Base-by-base conservation (phyloP, 106 monocot genomes). In the Dendrobium officinale region DNA sequence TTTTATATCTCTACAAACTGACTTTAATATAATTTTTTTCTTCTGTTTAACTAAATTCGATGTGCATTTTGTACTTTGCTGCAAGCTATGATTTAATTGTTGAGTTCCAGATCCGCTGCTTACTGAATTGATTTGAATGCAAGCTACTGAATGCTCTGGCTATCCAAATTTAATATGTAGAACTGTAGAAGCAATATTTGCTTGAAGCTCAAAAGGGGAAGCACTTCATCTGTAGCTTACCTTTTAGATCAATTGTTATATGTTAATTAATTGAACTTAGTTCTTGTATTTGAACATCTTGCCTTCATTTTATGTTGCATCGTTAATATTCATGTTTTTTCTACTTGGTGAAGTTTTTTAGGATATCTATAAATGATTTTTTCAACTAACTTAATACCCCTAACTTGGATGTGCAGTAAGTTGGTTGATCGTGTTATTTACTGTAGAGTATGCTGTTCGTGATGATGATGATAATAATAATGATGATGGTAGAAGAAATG, bases 381-480 rank as follows among this genome's bases (percentile, higher is more conserved):
- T 64, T 64, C 64, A 24, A 70, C 1, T 26, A 68, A 15, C 29
- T 70, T 33, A 37, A 40, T 70, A 2, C 24, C 70, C 13, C 37
- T 37, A 29, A 10, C 31, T 8, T 70, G 9, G 37, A 33, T 70
- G 33, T 88, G 82, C 88, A 95, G 98, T 84, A 91, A 89, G 73
- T 82, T 98, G 86, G 81, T 98, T 91, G 98, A 98, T 81, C 86
- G 89, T 72, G 85, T 95, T 77, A 89, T 98, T 98, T 77, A 88
- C 98, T 7, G 95, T 98, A n/a, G 98, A 98, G 75, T 98, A 95
- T 85, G 94, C 98, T 6, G 75, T 93, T 73, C 89, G 95, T 56
- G 98, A 98, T 86, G 95, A 98, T 44, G 98, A 98, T 85, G 70
- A 70, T 37, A 51, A 51, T 37, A 16, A 16, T 61, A 70, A 70